These are phyloP conservation scores for Hirsutella thompsonii DNA, from an alignment of 2,329 filamentous ascomycete species.

Conservation along the genomic window DNA sequence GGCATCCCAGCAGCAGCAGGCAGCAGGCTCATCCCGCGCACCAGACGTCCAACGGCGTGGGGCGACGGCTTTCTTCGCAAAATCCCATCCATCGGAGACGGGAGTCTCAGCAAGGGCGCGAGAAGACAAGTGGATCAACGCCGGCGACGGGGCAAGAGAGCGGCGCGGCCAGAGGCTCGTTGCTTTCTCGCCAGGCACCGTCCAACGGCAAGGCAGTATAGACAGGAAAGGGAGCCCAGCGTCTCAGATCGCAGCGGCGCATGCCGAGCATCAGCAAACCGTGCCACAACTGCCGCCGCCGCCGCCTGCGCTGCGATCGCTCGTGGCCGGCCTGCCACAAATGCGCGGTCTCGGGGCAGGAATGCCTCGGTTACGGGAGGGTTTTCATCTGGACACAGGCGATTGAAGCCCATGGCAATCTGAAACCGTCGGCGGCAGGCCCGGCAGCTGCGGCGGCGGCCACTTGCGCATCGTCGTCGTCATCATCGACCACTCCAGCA, in stretches of 20 bases:
- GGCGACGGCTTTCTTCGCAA: too few relatives aligned
- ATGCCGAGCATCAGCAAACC: constrained; percentile 25
- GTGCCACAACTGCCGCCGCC: constrained; percentile 50
- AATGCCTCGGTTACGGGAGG: constrained; percentile 50
- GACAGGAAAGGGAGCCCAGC: background rate
- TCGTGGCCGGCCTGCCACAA: constrained; percentile 47
- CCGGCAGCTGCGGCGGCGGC: constrained; percentile 4
- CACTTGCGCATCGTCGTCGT: background rate
- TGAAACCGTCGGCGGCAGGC: constrained; percentile 17
- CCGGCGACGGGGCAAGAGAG: background rate
- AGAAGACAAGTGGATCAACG: too few relatives aligned
- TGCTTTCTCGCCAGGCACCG: background rate
- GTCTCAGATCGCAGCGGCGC: constrained; percentile 6
- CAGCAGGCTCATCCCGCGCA: background rate
- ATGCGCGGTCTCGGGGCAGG: constrained; percentile 38
- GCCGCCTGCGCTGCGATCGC: constrained; percentile 48
- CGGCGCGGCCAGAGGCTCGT: background rate
- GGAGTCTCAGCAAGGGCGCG: too few relatives aligned
- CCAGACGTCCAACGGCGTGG: too few relatives aligned
- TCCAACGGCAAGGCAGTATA: background rate
- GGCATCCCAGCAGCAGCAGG: background rate
- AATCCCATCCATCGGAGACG: too few relatives aligned
- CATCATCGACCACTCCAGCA: background rate
- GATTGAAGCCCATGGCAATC: constrained; percentile 35
- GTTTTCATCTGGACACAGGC: constrained; percentile 46